Evolutionary conservation across 805 yeast genomes (phyloP), one percentile per base, ranked within the genome.

Genomic region (Candida golubevii): DNA sequence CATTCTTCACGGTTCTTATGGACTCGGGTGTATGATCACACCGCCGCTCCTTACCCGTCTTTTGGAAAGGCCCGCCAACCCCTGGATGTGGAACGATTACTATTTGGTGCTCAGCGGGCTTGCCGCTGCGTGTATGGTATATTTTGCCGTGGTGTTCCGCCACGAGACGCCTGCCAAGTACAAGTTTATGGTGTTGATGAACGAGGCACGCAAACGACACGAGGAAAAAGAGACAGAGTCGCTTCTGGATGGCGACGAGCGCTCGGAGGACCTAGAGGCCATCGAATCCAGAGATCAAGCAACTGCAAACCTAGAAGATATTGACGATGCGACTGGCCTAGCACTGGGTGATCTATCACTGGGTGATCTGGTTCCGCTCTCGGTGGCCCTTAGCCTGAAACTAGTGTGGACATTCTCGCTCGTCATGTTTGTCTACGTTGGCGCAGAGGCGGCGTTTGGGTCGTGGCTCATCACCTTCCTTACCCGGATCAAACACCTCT

Each of bases 361-460:
- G 8, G 40, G 23, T 5, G 48, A 47, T 12, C 35, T 42, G 11
- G 62, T 53, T 8, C 41, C 61, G 53, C 50, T 67, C 58, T 33
- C 69, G 61, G 50, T 67, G 57, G 50, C 63, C 46, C 35, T 75
- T 11, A 55, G 55, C 33, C 67, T 71, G 33, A 60, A 54, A 35
- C 55, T 65, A 15, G 70, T 76, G 8, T 64, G 73, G 63, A 59
- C 64, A 33, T 69, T 73, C 46, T 58, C 80, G 1, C 10, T 63
- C 5, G 58, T 71, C 28, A 58, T 78, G 38, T 78, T 77, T 53
- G 49, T 71, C 15, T 77, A 77, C 48, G 71, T 76, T 32, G 82
- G 83, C 3, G 74, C 72, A 11, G 82, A 78, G 55, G 68, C 72
- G 12, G 68, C 79, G 6, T 69, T 77, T 51, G 82, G 82, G 1